A percentile compares a stretch with the other conserved stretches of the same genome.
Evolutionary conservation across 441 rosid genomes (phyloP).

Genomic region (Erysimum pusillum): DNA sequence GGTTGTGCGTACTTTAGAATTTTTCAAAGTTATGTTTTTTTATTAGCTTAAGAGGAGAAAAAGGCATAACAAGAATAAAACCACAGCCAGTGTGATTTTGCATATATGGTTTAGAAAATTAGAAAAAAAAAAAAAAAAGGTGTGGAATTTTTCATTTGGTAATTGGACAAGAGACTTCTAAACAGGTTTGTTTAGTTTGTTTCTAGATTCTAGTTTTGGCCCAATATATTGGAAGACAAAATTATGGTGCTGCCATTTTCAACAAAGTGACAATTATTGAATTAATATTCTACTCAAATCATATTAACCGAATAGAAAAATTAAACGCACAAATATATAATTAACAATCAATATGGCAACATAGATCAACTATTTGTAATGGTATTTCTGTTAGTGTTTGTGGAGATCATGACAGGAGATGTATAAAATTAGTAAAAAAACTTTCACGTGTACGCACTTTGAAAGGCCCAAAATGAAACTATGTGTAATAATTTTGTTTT

Average conservation of each 20-base stretch:
- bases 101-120: too few relatives aligned
- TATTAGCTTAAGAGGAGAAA: too few relatives aligned
- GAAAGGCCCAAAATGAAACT: neutral
- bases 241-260: conserved; percentile 2
- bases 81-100: too few relatives aligned
- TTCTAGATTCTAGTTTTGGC: neutral
- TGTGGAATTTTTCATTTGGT: too few relatives aligned
- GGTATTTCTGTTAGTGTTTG: too few relatives aligned
- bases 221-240: neutral
- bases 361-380: too few relatives aligned
- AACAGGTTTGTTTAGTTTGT: neutral
- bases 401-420: neutral
- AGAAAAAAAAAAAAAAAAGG: too few relatives aligned
- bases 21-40: too few relatives aligned
- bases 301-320: neutral
- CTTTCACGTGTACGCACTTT: neutral
- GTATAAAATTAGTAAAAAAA: neutral
- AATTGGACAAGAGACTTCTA: neutral
- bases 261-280: neutral
- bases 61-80: too few relatives aligned
- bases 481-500: neutral
- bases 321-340: too few relatives aligned
- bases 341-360: too few relatives aligned
- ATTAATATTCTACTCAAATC: neutral
- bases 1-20: too few relatives aligned